Base-by-base conservation (phyloP, 139 green algal genomes). In the Spirogloea muscicola region DNA sequence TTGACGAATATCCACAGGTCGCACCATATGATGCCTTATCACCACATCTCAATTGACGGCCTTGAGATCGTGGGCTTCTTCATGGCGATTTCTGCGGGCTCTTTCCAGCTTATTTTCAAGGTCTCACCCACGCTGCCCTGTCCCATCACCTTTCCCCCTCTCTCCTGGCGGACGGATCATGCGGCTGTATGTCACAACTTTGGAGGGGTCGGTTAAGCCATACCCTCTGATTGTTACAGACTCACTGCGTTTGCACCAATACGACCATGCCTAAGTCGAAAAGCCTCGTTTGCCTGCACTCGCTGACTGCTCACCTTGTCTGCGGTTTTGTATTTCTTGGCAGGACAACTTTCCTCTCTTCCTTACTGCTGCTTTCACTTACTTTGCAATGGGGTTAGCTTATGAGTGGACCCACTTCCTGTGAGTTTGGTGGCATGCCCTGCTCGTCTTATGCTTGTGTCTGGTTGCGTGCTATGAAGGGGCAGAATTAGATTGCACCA, bases 321-420 rank as follows among this genome's bases (percentile, higher is more conserved):
- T 60, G 29, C 13, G 5, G 29, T 5, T 34, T 5, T 60, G n/a
- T 60, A 21, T 60, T 13, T 60, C 10, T 27, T 5, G 5, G 16
- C 49, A 60, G 49, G 49, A 60, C 49, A 60, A 60, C 49, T 37
- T 27, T 34, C 5, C 49, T 9, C 49, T 60, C 5, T 31, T 9
- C 4, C 49, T 60, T 21, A 60, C 49, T 21, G 49, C 49, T 31
- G 10, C 33, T 5, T 34, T 5, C 10, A 7, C 49, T 21, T 60
- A 60, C 13, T 31, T 60, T 7, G 16, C 10, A 21, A 66, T 66
- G 58, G 58, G 58, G 5, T 7, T 66, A 6, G 25, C n/a, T 7
- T 66, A 66, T 34, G 58, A 66, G 13, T 66, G 58, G 58, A 66
- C 58, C 3, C 58, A 66, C 29, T 66, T 46, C 58, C 10, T 66